Evolutionary conservation across 371 early-diverging fungal genomes (phyloP), one percentile per base, ranked within the genome.

Genomic region (Apophysomyces trapeziformis): DNA sequence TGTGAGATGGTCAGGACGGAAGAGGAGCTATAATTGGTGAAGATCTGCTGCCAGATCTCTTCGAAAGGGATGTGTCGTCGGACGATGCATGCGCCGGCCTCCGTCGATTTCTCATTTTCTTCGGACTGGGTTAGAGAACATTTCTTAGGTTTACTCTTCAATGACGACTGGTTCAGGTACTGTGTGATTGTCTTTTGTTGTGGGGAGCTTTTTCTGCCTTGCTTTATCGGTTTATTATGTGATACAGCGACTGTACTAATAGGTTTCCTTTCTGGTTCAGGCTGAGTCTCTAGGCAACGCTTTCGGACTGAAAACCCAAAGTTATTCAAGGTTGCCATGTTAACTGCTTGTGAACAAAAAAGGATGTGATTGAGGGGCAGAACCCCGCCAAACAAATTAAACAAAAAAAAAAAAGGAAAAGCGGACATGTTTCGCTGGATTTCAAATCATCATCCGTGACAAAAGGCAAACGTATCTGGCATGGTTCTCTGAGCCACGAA

Each of bases 391-490:
- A 70, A 68, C 11, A 70, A 65, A 18, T 26, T 26, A 26, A 26
- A 1, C 1, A 26, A 26, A 26, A 26, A 26, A 26, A 26, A 26
- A 26, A 26, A 26, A 2, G 32, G 2, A 26, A 1, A 26, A 26
- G 32, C 32, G 74, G 74, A 70, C 74, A 70, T 39, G 67, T 41
- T 41, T 41, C 41, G 41, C 41, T 41, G 41, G 13, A 41, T 41
- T 41, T 41, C 41, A 41, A 41, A 41, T 41, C 13, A 8, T 41
- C 32, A 26, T 26, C 32, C 2, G 32, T 26, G 32, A 26, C 2
- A 26, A 26, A 26, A 26, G 32, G 32, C 32, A 2, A 26, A 26
- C 2, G 32, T 26, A 26, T 26, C 32, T 26, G 32, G 32, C 46
- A 61, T 73, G 70, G 8, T 54, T 56, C n/a, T 61, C 61, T 26